Percentiles rank a stretch among this genome's conserved stretches.
Evolutionary conservation across 768 basidiomycete species (phyloP).

Genomic region (Clitopilus hobsonii): DNA sequence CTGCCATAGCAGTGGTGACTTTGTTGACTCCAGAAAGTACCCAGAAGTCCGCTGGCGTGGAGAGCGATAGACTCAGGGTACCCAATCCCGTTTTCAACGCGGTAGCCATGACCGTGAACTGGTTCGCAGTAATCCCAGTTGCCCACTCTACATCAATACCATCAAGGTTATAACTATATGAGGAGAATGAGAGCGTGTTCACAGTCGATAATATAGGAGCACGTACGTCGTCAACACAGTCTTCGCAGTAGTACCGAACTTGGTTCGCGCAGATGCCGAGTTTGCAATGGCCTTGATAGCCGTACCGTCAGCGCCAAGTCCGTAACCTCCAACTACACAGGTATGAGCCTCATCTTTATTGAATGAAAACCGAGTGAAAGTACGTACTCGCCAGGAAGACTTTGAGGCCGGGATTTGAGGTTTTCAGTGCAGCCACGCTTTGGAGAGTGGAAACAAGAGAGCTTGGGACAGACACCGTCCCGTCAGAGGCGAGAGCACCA

Average conservation of each 20-base stretch:
- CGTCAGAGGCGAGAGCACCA: not conserved
- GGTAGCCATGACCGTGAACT: conserved; percentile 6
- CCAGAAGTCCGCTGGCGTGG: conserved; percentile 10
- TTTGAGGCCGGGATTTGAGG: not conserved
- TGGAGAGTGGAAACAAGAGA: not conserved
- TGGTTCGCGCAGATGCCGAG: conserved; percentile 1
- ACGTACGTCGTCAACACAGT: conserved; percentile 4
- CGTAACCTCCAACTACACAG: conserved; percentile 6
- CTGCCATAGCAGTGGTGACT: conserved; percentile 1
- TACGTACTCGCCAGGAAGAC: not conserved
- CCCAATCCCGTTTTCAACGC: conserved; percentile 3
- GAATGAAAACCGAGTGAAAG: not conserved
- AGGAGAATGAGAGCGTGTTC: not conserved
- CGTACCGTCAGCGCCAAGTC: conserved; percentile 4
- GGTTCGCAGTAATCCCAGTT: conserved; percentile 1
- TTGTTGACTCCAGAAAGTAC: conserved; percentile 9
- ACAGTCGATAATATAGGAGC: not conserved
- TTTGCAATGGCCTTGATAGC: conserved; percentile 3
- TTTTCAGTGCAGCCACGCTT: not conserved
- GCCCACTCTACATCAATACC: conserved; percentile 7
- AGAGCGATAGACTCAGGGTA: conserved; percentile 3
- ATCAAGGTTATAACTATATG: conserved; percentile 2
- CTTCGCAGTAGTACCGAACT: conserved; percentile 3
- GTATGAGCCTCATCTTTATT: not conserved
- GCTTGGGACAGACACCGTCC: conserved; percentile 1